Evolutionary conservation across 768 basidiomycete species (phyloP).

Genomic region (Amylocystis lapponica): DNA sequence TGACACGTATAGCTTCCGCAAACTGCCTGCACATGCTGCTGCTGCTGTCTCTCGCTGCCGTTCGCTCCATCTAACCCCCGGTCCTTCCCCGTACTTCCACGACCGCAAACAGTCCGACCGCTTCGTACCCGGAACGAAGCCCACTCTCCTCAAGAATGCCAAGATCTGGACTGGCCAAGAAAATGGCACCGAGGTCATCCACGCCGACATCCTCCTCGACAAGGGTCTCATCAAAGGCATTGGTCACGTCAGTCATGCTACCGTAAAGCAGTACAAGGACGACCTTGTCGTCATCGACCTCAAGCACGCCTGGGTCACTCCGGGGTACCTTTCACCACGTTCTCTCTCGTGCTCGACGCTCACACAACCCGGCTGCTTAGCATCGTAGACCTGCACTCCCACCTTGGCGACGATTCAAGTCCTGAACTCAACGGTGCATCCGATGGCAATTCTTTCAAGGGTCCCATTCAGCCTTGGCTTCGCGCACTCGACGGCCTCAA

Average conservation of each 20-base stretch:
- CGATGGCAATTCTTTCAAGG: conserved; percentile 41
- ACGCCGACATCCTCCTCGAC: conserved; percentile 64
- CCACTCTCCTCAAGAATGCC: conserved; percentile 54
- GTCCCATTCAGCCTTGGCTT: conserved; percentile 44
- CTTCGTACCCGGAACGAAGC: conserved; percentile 55
- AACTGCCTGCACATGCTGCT: conserved; percentile 1
- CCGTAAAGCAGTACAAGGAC: conserved; percentile 14
- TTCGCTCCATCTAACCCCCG: conserved; percentile 34
- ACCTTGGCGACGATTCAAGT: conserved; percentile 1
- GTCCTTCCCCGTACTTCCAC: conserved; percentile 42
- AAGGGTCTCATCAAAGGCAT: conserved; percentile 60
- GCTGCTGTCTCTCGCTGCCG: conserved; percentile 28
- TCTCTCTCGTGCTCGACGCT: not conserved
- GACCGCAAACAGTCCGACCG: conserved; percentile 55
- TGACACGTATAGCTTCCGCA: not conserved
- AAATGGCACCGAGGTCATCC: conserved; percentile 61
- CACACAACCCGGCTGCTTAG: conserved; percentile 5
- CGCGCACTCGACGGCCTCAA: conserved; percentile 75
- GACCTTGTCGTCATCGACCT: conserved; percentile 53
- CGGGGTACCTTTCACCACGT: conserved; percentile 40
- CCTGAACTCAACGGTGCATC: conserved; percentile 25
- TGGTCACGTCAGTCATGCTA: conserved; percentile 35
- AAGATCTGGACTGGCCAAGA: conserved; percentile 78
- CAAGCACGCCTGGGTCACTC: conserved; percentile 71
- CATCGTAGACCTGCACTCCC: conserved; percentile 44